Conservation (phyloP, 1,284 basidiomycete species). For the Dichomitus squalens region DNA sequence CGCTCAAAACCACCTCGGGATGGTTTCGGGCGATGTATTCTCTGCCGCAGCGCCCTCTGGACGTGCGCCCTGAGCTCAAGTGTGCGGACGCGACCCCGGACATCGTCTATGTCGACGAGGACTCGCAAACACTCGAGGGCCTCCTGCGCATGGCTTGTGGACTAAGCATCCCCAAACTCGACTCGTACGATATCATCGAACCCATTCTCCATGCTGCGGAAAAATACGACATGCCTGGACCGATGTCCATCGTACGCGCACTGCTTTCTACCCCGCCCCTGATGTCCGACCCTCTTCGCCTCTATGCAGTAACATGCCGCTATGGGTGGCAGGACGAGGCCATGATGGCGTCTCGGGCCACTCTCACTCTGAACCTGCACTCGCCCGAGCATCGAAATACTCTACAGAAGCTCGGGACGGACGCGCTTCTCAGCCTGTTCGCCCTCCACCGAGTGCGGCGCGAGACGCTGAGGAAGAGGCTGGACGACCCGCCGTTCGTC, state of each 20-base stretch:
- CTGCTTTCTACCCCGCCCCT: slow-evolving; percentile 52
- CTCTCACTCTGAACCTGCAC: slow-evolving; percentile 50
- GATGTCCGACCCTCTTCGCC: slow-evolving; percentile 51
- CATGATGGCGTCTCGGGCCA: slow-evolving; percentile 44
- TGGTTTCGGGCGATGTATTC: slow-evolving; percentile 64
- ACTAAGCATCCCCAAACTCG: slow-evolving; percentile 48
- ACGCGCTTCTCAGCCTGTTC: slow-evolving; percentile 53
- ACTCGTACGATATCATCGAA: slow-evolving; percentile 54
- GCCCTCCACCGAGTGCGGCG: slow-evolving; percentile 53
- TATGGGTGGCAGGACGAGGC: slow-evolving; percentile 61
- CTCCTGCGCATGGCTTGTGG: slow-evolving; percentile 64
- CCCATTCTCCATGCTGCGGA: slow-evolving; percentile 60
- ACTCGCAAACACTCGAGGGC: slow-evolving; percentile 50
- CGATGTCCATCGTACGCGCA: slow-evolving; percentile 56
- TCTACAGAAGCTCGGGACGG: slow-evolving; percentile 49
- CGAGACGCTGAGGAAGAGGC: slow-evolving; percentile 47
- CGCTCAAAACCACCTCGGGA: slow-evolving; percentile 61
- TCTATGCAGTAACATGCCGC: slow-evolving; percentile 58
- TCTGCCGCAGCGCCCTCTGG: slow-evolving; percentile 44
- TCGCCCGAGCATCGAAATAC: slow-evolving; percentile 44
- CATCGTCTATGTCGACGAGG: slow-evolving; percentile 58
- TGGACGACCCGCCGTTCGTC: slow-evolving; percentile 63
- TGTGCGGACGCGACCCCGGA: slow-evolving; percentile 31
- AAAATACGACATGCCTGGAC: slow-evolving; percentile 70
- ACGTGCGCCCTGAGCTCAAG: slow-evolving; percentile 6